These are phyloP conservation scores for Veloporphyrellus conicus DNA, from an alignment of 1,284 basidiomycete genomes.

Conservation along the genomic window DNA sequence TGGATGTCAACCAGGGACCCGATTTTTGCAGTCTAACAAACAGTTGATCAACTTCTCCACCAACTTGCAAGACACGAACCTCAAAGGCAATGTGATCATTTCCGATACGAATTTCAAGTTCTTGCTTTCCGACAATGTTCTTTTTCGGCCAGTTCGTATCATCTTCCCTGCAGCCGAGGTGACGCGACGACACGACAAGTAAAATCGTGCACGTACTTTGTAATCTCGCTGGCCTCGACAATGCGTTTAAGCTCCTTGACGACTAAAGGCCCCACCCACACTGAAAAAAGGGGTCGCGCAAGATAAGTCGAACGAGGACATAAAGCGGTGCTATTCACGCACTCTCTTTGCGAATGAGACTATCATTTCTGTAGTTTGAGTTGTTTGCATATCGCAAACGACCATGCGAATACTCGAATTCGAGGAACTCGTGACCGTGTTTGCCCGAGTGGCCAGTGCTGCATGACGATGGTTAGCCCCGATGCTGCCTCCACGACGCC, in stretches of 20 bases:
- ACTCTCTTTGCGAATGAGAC: conserved; percentile 98
- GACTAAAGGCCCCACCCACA: conserved; percentile 91
- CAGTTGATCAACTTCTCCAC: not conserved
- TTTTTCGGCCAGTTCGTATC: conserved; percentile 98
- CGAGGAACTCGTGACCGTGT: conserved; percentile 96
- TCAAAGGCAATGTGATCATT: conserved; percentile 98
- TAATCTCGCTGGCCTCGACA: conserved; percentile 92
- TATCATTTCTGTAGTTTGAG: conserved; percentile 98
- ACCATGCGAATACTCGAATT: conserved; percentile 97
- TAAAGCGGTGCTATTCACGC: conserved; percentile 33
- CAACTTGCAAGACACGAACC: conserved; percentile 45
- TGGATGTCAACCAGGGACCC: conserved; percentile 95
- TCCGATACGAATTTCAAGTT: conserved; percentile 91
- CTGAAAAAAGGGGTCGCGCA: conserved; percentile 50
- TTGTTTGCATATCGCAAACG: conserved; percentile 98
- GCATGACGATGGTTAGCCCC: conserved; percentile 15
- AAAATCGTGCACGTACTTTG: conserved; percentile 63
- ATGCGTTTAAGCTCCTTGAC: conserved; percentile 93
- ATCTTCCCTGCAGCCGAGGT: conserved; percentile 71
- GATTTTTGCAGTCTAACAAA: conserved; percentile 88
- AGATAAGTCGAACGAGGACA: conserved; percentile 1
- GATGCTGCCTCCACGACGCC: not conserved
- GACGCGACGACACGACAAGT: not conserved
- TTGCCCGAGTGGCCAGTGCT: conserved; percentile 94
- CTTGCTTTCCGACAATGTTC: conserved; percentile 96